Percentiles rank a stretch among this genome's conserved stretches.
These are phyloP conservation scores for Dictyostelium capitatum DNA, from an alignment of 78 protist species.

Conservation along the genomic window DNA sequence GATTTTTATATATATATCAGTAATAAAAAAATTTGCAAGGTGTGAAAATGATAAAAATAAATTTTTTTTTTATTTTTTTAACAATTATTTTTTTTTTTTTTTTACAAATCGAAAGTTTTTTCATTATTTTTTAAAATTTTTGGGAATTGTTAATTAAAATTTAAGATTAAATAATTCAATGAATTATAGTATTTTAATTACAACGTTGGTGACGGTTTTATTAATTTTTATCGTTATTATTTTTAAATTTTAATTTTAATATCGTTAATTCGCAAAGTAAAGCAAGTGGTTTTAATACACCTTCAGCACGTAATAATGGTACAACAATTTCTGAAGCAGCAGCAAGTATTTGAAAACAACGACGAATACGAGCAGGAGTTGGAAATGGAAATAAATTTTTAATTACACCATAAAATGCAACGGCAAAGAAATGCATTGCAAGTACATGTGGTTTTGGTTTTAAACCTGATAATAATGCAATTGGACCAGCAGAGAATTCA, in stretches of 20 bases:
- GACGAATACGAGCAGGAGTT: conserved; percentile 55
- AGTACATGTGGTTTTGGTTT: conserved; percentile 53
- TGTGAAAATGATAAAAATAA: too few relatives aligned
- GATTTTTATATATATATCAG: too few relatives aligned
- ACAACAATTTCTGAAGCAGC: conserved; percentile 76
- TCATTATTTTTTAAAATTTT: too few relatives aligned
- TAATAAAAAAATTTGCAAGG: too few relatives aligned
- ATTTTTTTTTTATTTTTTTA: too few relatives aligned
- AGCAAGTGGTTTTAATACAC: conserved; percentile 18
- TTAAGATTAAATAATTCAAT: background rate
- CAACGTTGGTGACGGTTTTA: background rate
- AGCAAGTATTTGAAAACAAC: conserved; percentile 42
- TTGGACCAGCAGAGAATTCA: conserved; percentile 84
- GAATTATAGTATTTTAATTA: background rate
- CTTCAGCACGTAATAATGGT: conserved; percentile 57
- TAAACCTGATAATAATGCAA: conserved; percentile 68
- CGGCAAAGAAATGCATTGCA: conserved; percentile 80
- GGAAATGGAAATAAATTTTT: conserved; percentile 72
- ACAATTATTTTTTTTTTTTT: too few relatives aligned
- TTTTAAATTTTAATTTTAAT: conserved; percentile 32
- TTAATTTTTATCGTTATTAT: background rate
- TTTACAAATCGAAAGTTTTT: too few relatives aligned
- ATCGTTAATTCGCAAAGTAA: conserved; percentile 17
- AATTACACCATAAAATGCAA: conserved; percentile 67
- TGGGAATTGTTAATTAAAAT: too few relatives aligned